Percentiles rank a stretch among this genome's conserved stretches.
Evolutionary conservation across 2,329 filamentous ascomycete species (phyloP).

Genomic region (Elsinoe batatas): DNA sequence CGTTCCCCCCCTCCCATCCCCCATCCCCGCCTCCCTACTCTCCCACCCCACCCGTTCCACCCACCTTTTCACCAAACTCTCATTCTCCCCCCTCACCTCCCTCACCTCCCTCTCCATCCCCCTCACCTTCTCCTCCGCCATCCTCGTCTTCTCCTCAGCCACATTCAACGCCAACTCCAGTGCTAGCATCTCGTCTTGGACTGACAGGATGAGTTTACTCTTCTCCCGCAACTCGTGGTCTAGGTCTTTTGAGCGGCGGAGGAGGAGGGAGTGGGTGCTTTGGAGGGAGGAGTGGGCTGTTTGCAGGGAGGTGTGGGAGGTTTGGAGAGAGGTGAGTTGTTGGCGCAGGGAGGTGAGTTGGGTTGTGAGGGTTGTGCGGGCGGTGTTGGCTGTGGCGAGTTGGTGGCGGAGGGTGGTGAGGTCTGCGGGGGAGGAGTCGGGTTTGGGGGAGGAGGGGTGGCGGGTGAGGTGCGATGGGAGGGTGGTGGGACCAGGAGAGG

Average conservation of each 20-base stretch:
- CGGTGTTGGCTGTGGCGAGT: constrained; percentile 48
- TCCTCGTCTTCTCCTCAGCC: constrained; percentile 59
- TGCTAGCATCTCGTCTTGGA: constrained; percentile 87
- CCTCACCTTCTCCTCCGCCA: constrained; percentile 59
- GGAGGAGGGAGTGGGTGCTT: constrained; percentile 55
- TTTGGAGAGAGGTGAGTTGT: constrained; percentile 40
- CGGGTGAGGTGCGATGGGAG: constrained; percentile 16
- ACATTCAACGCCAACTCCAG: constrained; percentile 81
- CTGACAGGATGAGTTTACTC: constrained; percentile 70
- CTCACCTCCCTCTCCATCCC: constrained; percentile 41
- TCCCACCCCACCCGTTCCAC: constrained; percentile 80
- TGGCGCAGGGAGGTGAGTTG: constrained; percentile 13
- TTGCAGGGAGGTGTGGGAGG: constrained; percentile 36
- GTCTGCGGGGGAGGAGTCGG: constrained; percentile 16
- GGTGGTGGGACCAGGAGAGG: constrained; percentile 21
- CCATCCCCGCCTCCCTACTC: constrained; percentile 36
- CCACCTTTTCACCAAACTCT: constrained; percentile 82
- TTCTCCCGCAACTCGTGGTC: constrained; percentile 82
- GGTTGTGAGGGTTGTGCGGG: constrained; percentile 36
- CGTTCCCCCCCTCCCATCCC: not conserved
- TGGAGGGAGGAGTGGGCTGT: constrained; percentile 64
- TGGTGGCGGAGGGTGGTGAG: constrained; percentile 35
- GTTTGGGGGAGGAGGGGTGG: constrained; percentile 20
- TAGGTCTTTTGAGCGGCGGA: constrained; percentile 60
- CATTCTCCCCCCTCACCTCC: constrained; percentile 70